phyloP scores from a whole-genome alignment of 73 alveolate genomes.

The Paramecium caudatum region DNA sequence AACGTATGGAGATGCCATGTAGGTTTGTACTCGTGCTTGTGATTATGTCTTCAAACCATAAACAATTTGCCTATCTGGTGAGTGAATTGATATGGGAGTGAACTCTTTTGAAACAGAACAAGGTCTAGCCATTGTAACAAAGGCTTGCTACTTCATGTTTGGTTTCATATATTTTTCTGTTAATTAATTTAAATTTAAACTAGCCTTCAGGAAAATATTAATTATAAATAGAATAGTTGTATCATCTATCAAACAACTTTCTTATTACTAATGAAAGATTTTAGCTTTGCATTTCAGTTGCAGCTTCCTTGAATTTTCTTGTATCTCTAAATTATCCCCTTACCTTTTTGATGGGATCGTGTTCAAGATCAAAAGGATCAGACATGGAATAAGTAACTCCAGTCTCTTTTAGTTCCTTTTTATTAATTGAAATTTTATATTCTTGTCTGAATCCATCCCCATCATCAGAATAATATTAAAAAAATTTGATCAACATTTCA shows the following conservation, averaged over 20 bases:
- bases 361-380: constrained; percentile 29
- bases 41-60: constrained; percentile 55
- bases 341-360: constrained; percentile 16
- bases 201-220: too few relatives aligned
- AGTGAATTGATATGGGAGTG: background rate
- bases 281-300: background rate
- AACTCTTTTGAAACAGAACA: constrained; percentile 56
- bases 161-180: constrained; percentile 65
- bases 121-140: constrained; percentile 43
- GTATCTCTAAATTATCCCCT: background rate
- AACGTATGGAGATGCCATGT: constrained; percentile 45
- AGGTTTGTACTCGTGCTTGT: constrained; percentile 5
- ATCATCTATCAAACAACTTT: too few relatives aligned
- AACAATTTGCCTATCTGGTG: constrained; percentile 45
- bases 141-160: background rate
- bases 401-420: background rate
- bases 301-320: background rate
- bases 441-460: background rate
- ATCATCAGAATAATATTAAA: background rate
- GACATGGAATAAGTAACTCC: constrained; percentile 9
- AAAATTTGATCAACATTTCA: background rate
- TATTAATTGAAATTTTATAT: background rate
- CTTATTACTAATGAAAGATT: too few relatives aligned
- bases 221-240: too few relatives aligned
- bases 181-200: constrained; percentile 42